A percentile compares a stretch with the other conserved stretches of the same genome.
Evolutionary conservation across 2,329 filamentous ascomycete genomes (phyloP).

Genomic region (Fusarium sp.): DNA sequence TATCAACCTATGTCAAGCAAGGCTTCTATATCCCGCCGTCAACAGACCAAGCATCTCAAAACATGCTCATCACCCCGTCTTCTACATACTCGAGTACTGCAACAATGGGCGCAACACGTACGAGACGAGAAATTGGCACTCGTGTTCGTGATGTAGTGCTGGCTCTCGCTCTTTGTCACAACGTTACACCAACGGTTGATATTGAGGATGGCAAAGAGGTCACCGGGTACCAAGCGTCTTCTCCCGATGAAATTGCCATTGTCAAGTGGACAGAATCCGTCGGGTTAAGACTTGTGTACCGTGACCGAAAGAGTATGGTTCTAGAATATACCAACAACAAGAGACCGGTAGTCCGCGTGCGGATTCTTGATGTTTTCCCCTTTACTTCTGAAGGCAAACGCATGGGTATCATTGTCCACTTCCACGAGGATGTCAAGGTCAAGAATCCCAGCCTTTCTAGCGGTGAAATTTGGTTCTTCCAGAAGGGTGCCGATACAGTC

Average conservation of each 20-base stretch:
- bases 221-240: slow-evolving; percentile 94
- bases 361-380: slow-evolving; percentile 93
- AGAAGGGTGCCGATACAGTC: slow-evolving; percentile 97
- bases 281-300: slow-evolving; percentile 83
- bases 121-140: slow-evolving; percentile 90
- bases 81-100: slow-evolving; percentile 72
- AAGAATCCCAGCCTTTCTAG: slow-evolving; percentile 62
- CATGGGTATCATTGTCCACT: slow-evolving; percentile 97
- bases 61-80: slow-evolving; percentile 77
- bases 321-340: slow-evolving; percentile 81
- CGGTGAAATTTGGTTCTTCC: slow-evolving; percentile 96
- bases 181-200: slow-evolving; percentile 87
- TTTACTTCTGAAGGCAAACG: slow-evolving; percentile 98
- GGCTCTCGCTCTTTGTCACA: slow-evolving; percentile 93
- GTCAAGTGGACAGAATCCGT: slow-evolving; percentile 95
- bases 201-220: slow-evolving; percentile 80
- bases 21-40: slow-evolving; percentile 73
- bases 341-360: slow-evolving; percentile 81
- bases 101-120: slow-evolving; percentile 77
- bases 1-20: slow-evolving; percentile 84
- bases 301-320: slow-evolving; percentile 87
- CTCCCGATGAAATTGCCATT: slow-evolving; percentile 97
- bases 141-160: slow-evolving; percentile 93
- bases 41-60: slow-evolving; percentile 57
- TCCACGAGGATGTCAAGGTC: slow-evolving; percentile 68